Base-by-base conservation (phyloP, 2,329 filamentous ascomycete species). In the Scedosporium minutisporum region DNA sequence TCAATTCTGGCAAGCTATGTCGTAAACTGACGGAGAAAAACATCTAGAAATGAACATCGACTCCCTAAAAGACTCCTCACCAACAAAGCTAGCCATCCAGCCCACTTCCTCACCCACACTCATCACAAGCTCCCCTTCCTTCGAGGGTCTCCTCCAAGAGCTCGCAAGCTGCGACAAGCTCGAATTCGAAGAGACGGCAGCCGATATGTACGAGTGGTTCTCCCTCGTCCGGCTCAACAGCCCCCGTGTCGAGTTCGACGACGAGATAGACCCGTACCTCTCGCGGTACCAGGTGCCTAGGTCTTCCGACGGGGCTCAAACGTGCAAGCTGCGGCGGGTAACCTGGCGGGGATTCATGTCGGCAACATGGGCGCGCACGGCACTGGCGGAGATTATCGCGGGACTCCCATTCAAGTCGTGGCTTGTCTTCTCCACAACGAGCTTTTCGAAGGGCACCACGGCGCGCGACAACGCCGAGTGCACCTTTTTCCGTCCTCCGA, bases 131-230 rank as follows among this genome's bases (percentile, higher is more conserved):
- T 63, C 53, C 38, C 70, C 73, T 4, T 68, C 72, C 2, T 62
- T 67, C 9, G 66, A 69, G 14, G 65, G 72, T 14, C 64, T 66
- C 16, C 57, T 59, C n/a, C 14, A 58, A n/a, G 44, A 53, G 16
- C 67, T 78, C 51, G 67, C 73, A 57, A 65, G 70, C 1, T 67
- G 74, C 42, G 77, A 78, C 46, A 72, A 74, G 60, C 75, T 77
- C 51, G 80, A 82, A 6, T 77, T 90, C 42, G 85, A 89, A 63
- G 85, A 91, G 23, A 81, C 80, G 64, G 82, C 83, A 1, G 78
- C 81, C 0, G 85, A 87, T 18, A 70, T 88, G 12, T 86, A 92
- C 66, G 90, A 95, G 74, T 95, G 88, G 87, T 70, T 93, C 0
- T 86, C 86, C 2, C 74, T 96, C n/a, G 71, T 87, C 4, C 80